Percentiles rank a stretch among this genome's conserved stretches.
Evolutionary conservation across 768 basidiomycete genomes (phyloP).

Genomic region (Pisolithus microcarpus): DNA sequence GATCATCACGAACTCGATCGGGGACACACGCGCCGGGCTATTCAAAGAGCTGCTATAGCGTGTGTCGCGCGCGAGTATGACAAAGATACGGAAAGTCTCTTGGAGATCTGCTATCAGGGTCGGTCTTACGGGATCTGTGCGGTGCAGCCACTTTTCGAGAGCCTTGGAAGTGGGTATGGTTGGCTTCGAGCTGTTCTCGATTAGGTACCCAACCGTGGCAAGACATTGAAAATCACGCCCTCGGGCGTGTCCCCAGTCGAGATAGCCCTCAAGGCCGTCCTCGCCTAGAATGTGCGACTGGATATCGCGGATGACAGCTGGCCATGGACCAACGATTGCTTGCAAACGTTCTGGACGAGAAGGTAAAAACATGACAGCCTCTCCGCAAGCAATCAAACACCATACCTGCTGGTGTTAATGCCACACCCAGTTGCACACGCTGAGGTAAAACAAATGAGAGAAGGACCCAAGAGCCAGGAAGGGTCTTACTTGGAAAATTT

Average conservation of each 20-base stretch:
- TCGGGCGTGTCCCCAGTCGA: constrained; percentile 38
- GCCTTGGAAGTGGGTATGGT: constrained; percentile 18
- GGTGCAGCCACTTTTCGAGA: constrained; percentile 34
- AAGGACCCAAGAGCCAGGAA: not conserved
- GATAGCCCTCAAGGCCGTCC: constrained; percentile 30
- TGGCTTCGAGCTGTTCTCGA: constrained; percentile 25
- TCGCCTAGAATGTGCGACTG: constrained; percentile 30
- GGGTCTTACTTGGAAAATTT: constrained; percentile 50
- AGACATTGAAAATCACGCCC: constrained; percentile 43
- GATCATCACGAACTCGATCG: constrained; percentile 41
- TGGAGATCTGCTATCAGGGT: constrained; percentile 22
- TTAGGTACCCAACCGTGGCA: constrained; percentile 29
- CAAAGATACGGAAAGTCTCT: constrained; percentile 30
- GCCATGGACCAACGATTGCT: constrained; percentile 42
- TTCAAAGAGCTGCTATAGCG: constrained; percentile 27
- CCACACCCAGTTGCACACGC: constrained; percentile 48
- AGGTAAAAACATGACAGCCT: not conserved
- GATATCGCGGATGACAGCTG: constrained; percentile 36
- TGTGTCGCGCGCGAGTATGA: constrained; percentile 27
- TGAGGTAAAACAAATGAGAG: constrained; percentile 9
- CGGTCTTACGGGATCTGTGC: constrained; percentile 18
- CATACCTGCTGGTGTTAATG: constrained; percentile 43
- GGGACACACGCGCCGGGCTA: constrained; percentile 31
- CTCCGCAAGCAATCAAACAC: not conserved
- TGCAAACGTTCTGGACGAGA: constrained; percentile 38